These are phyloP conservation scores for Aspergillus arachidicola DNA, from an alignment of 2,329 filamentous ascomycete species.

Conservation along the genomic window DNA sequence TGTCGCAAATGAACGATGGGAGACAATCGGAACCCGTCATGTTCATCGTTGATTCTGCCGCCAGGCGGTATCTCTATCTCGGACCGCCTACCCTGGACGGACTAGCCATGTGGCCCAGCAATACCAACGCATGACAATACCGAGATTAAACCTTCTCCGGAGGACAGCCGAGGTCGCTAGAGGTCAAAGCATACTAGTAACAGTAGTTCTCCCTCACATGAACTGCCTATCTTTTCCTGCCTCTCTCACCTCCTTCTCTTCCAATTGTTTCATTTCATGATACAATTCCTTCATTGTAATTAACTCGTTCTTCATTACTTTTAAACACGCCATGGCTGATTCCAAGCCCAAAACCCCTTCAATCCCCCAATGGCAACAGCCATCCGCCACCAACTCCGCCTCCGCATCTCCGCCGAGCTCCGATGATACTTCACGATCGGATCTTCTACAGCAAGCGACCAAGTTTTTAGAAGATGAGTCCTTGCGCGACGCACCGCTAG, in stretches of 20 bases:
- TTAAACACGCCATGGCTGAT: slow-evolving; percentile 35
- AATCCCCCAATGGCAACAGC: slow-evolving; percentile 45
- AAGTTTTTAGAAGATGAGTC: slow-evolving; percentile 75
- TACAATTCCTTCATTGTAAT: background rate
- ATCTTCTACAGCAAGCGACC: slow-evolving; percentile 66
- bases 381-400: slow-evolving; percentile 30
- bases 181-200: too few species aligned
- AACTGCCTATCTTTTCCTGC: background rate
- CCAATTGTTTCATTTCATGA: slow-evolving; percentile 7
- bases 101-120: background rate
- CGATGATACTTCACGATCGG: slow-evolving; percentile 32
- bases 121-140: slow-evolving; percentile 5
- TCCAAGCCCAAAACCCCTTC: slow-evolving; percentile 34
- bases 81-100: background rate
- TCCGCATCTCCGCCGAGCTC: slow-evolving; percentile 29
- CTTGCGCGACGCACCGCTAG: slow-evolving; percentile 68
- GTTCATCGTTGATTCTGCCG: background rate
- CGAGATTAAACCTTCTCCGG: background rate
- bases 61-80: background rate
- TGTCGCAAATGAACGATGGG: background rate
- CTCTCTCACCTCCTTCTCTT: background rate
- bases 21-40: background rate
- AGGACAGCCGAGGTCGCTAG: background rate
- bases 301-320: background rate
- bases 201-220: background rate